These are phyloP conservation scores for Termitomyces sp. DNA, from an alignment of 768 basidiomycete genomes.

Conservation along the genomic window DNA sequence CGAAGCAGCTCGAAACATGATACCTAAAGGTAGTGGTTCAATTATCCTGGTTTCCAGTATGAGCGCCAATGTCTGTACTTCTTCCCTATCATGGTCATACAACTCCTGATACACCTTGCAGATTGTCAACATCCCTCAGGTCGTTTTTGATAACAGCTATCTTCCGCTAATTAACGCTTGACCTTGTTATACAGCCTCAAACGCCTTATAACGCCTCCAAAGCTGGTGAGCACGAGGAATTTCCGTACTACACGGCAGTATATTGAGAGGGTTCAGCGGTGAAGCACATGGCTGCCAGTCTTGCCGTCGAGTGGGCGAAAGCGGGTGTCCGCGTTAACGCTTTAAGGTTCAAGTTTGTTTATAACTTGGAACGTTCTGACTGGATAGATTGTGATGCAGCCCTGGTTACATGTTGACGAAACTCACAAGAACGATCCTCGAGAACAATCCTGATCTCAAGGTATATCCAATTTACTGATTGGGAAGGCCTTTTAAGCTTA, in stretches of 20 bases:
- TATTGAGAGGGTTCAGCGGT: conserved; percentile 47
- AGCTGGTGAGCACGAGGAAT: conserved; percentile 47
- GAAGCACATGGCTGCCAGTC: conserved; percentile 86
- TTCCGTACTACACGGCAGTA: not conserved
- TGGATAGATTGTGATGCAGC: conserved; percentile 26
- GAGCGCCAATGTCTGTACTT: conserved; percentile 70
- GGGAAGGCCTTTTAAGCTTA: not conserved
- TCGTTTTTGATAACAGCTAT: conserved; percentile 17
- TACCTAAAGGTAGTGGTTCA: conserved; percentile 68
- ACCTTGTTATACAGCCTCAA: conserved; percentile 50
- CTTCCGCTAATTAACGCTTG: not conserved
- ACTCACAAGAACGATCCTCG: conserved; percentile 78
- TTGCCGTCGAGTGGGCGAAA: conserved; percentile 96
- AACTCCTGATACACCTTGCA: conserved; percentile 18
- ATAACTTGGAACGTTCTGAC: not conserved
- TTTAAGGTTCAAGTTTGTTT: conserved; percentile 43
- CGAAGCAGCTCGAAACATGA: conserved; percentile 91
- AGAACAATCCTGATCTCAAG: conserved; percentile 69
- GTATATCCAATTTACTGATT: conserved; percentile 27
- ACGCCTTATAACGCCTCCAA: conserved; percentile 96
- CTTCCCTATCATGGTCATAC: not conserved
- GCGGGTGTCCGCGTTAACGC: conserved; percentile 83
- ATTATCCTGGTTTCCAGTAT: conserved; percentile 88
- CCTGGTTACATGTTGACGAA: conserved; percentile 95
- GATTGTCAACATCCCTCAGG: conserved; percentile 89